Percentiles rank a stretch among this genome's conserved stretches.
phyloP scores from a whole-genome alignment of 2,329 filamentous ascomycete species.

The Colletotrichum lindemuthianum region DNA sequence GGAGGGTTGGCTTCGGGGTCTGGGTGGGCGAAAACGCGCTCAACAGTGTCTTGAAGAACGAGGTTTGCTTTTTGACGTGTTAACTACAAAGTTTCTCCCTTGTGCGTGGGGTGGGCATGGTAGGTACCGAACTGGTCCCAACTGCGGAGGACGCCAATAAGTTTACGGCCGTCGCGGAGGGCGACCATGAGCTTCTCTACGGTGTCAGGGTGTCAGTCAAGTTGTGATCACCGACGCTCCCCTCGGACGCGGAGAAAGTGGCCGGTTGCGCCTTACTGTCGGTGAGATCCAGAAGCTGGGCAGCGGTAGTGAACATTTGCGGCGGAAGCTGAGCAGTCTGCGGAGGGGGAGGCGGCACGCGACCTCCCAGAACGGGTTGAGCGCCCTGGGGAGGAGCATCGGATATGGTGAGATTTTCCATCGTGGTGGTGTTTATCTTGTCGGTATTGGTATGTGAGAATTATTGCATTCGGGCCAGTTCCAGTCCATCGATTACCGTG shows the following conservation, averaged over 20 bases:
- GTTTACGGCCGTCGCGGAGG: slow-evolving; percentile 91
- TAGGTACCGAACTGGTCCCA: slow-evolving; percentile 95
- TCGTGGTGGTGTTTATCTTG: slow-evolving; percentile 41
- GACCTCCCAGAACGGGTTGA: slow-evolving; percentile 42
- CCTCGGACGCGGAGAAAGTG: slow-evolving; percentile 39
- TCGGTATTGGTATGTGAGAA: slow-evolving; percentile 32
- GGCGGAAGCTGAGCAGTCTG: slow-evolving; percentile 73
- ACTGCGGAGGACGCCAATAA: slow-evolving; percentile 90
- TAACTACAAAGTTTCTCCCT: background rate
- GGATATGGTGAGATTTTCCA: slow-evolving; percentile 65
- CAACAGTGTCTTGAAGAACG: slow-evolving; percentile 90
- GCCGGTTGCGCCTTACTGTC: slow-evolving; percentile 76
- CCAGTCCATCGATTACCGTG: slow-evolving; percentile 35
- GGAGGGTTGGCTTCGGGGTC: slow-evolving; percentile 43
- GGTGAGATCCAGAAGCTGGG: slow-evolving; percentile 93
- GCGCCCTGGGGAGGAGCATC: slow-evolving; percentile 57
- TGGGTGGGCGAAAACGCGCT: slow-evolving; percentile 78
- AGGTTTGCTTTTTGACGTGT: slow-evolving; percentile 78
- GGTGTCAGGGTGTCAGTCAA: slow-evolving; percentile 27
- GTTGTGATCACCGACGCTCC: slow-evolving; percentile 1
- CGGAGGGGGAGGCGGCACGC: slow-evolving; percentile 54
- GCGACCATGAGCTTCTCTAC: slow-evolving; percentile 94
- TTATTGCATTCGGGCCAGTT: slow-evolving; percentile 31
- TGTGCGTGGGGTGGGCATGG: slow-evolving; percentile 13
- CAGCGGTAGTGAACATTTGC: slow-evolving; percentile 98